These are phyloP conservation scores for Carex cristatella DNA, from an alignment of 176 grass and related monocot species.

Conservation along the genomic window DNA sequence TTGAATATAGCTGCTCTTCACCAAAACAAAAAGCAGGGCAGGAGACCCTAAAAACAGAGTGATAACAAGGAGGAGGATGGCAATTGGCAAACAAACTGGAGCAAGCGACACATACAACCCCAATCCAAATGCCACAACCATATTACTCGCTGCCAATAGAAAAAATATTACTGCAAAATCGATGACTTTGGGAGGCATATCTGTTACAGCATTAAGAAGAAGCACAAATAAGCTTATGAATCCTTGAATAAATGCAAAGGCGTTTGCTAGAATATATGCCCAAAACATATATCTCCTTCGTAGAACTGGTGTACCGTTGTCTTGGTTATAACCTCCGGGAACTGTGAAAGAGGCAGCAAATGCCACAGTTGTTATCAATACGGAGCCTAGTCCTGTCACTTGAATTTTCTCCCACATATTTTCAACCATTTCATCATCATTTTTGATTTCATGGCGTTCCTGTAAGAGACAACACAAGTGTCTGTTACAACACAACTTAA, in stretches of 20 bases:
- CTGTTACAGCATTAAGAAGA: neutral
- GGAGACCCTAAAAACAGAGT: neutral
- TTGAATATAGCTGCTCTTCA: too few relatives aligned
- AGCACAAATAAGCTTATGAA: neutral
- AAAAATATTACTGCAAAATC: neutral
- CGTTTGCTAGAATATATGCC: neutral
- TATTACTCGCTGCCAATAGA: neutral
- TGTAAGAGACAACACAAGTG: too few relatives aligned
- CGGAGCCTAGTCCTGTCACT: neutral
- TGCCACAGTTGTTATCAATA: neutral
- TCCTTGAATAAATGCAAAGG: neutral
- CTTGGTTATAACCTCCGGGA: neutral
- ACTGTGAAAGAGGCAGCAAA: neutral
- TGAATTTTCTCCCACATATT: neutral
- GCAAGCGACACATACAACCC: neutral
- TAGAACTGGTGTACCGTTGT: neutral
- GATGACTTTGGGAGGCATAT: too few relatives aligned
- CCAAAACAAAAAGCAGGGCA: too few relatives aligned
- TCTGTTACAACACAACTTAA: too few relatives aligned
- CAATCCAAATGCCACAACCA: neutral
- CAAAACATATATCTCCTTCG: neutral
- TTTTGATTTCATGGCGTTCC: too few relatives aligned
- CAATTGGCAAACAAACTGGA: neutral
- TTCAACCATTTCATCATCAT: too few relatives aligned
- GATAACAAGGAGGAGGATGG: neutral